Base-by-base conservation (phyloP, 106 monocot genomes). In the Allium sativum region DNA sequence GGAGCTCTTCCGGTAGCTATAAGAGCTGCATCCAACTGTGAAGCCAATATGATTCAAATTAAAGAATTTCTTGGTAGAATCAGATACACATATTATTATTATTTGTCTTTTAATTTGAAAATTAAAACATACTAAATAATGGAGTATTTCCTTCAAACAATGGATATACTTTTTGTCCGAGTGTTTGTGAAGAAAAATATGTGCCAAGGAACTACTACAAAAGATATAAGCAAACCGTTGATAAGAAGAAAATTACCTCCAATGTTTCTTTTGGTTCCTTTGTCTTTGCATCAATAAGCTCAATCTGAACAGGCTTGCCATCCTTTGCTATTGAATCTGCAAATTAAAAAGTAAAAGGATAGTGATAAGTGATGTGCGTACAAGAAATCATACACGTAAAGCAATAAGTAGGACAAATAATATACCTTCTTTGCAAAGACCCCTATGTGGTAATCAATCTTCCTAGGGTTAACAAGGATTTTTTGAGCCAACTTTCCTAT, bases 1-100 rank as follows among this genome's bases (percentile, higher is more conserved):
- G 96, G 96, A 59, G 96, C 87, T 71, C 96, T 82, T 70, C 96
- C 96, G 53, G 91, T 98, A 48, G 96, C 91, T 54, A 98, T 88
- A 64, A 98, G 91, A 12, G 96, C 96, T 75, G 96, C 96, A 83
- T 98, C 96, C 46, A 98, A 90, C 96, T 98, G 62, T 18, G 71
- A 63, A 59, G 48, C 17, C 10, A 40, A 21, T 41, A 57, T 21
- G 42, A 56, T 7, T 2, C 8, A 11, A n/a, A n/a, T n/a, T n/a
- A n/a, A 61, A 53, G 7, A 31, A 31, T 31, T 31, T 2, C 31
- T 31, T 31, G 31, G 5, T 2, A 31, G 31, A 31, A 31, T 31
- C 31, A 31, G 1, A 31, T 31, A 31, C 5, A 31, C 31, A 31
- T 31, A 31, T 31, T 31, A 31, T 31, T 31, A 31, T 31, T 31